phyloP scores from a whole-genome alignment of 2,329 filamentous ascomycete genomes.

The Nigrospora sphaerica region DNA sequence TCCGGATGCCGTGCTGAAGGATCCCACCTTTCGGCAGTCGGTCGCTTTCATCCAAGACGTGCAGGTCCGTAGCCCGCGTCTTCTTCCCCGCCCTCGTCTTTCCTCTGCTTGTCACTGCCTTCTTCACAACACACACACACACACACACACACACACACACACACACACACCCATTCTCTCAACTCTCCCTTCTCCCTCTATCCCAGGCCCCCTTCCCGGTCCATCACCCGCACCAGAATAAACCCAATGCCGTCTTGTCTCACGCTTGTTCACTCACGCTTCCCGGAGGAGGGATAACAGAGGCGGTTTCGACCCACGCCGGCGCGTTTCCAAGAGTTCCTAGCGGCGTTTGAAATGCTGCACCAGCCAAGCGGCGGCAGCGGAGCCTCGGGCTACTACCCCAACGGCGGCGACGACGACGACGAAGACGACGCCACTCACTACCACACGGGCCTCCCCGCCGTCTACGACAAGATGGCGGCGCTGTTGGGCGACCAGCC shows the following conservation, averaged over 20 bases:
- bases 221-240: no score
- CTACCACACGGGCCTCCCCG: neutral
- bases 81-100: neutral
- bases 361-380: neutral
- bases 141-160: no score
- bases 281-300: neutral
- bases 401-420: neutral
- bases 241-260: no score
- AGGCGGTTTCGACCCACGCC: neutral
- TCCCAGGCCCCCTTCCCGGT: no score
- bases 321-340: neutral
- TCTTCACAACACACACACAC: neutral
- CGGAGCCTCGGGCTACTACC: no score
- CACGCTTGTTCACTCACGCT: no score
- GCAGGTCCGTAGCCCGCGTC: neutral
- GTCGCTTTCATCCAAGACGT: neutral
- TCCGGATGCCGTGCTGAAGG: neutral
- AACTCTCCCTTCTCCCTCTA: no score
- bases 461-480: neutral
- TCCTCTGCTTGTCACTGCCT: neutral
- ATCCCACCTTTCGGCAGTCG: neutral
- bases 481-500: neutral
- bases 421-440: neutral
- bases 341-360: neutral
- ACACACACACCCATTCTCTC: no score